Conservation (phyloP, 257 asterid genomes). For the Solanum bulbocastanum region DNA sequence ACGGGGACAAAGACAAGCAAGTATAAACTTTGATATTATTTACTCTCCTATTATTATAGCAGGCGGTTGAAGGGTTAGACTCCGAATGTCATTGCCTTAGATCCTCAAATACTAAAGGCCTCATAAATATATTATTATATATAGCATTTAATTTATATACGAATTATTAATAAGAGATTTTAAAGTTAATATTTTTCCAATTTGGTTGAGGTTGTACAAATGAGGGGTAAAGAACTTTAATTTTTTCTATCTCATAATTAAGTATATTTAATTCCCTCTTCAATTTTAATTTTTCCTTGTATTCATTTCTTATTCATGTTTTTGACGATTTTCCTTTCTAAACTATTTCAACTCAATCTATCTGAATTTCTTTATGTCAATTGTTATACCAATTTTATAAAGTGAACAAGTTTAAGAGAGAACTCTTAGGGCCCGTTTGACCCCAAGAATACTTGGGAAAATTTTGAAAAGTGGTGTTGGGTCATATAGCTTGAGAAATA, state of each 20-base stretch:
- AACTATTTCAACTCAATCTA: background rate
- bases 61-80: background rate
- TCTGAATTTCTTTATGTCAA: background rate
- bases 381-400: background rate
- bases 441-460: too few relatives aligned
- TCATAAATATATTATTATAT: background rate
- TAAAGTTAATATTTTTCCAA: background rate
- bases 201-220: background rate
- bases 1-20: background rate
- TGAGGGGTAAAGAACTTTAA: background rate
- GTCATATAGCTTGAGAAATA: too few relatives aligned
- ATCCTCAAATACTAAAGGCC: background rate
- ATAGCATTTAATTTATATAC: background rate
- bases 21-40: background rate
- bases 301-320: background rate
- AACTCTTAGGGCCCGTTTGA: background rate
- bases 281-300: background rate
- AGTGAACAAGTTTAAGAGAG: background rate
- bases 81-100: background rate
- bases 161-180: background rate
- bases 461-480: too few relatives aligned
- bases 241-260: background rate
- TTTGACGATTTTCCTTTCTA: background rate
- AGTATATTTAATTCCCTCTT: background rate
- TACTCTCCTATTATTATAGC: background rate